These are phyloP conservation scores for Fallopia convolvulus DNA, from an alignment of 148 eudicot genomes.

Conservation along the genomic window DNA sequence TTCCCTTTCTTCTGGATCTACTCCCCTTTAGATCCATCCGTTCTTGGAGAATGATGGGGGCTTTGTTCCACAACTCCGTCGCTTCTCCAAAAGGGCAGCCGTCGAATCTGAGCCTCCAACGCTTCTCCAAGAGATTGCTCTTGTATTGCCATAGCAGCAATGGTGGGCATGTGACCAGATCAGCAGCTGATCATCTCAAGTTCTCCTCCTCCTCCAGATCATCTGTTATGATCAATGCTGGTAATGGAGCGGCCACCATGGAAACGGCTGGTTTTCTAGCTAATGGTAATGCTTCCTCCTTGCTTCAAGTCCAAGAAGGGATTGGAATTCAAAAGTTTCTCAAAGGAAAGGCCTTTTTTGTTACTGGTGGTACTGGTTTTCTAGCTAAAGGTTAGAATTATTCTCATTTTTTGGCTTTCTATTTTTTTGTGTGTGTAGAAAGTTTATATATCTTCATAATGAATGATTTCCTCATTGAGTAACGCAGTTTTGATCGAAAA, in stretches of 20 bases:
- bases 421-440: neutral
- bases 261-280: conserved; percentile 39
- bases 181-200: conserved; percentile 16
- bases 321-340: conserved; percentile 76
- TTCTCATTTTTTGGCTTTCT: neutral
- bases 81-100: conserved; percentile 26
- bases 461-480: neutral
- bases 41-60: conserved; percentile 59
- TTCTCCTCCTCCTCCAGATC: conserved; percentile 42
- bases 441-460: neutral
- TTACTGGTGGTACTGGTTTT: conserved; percentile 96
- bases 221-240: conserved; percentile 26
- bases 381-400: conserved; percentile 65
- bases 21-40: neutral
- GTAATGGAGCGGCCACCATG: conserved; percentile 48
- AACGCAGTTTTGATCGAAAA: conserved; percentile 83
- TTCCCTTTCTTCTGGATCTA: conserved; percentile 19
- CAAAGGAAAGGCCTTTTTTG: conserved; percentile 57
- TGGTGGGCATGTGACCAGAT: conserved; percentile 33
- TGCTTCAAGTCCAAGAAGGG: conserved; percentile 44
- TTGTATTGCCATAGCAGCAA: conserved; percentile 48
- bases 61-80: conserved; percentile 60
- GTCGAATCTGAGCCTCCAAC: conserved; percentile 12
- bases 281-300: conserved; percentile 30
- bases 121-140: conserved; percentile 12